Percentiles rank a stretch among this genome's conserved stretches.
phyloP scores from a whole-genome alignment of 2,329 filamentous ascomycete species.

The Sporothrix protearum region DNA sequence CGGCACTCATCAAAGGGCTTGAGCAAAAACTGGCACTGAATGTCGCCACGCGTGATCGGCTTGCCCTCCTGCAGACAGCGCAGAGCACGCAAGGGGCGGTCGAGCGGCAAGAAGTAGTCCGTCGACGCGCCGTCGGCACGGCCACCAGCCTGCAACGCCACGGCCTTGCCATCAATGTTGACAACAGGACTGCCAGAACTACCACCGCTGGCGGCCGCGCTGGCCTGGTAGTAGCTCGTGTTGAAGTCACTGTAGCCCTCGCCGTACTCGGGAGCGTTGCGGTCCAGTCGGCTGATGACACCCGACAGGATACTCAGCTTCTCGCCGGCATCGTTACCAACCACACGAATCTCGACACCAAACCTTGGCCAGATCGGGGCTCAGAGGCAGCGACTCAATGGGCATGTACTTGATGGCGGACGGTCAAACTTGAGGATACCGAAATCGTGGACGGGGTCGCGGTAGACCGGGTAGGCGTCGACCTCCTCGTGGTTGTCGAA shows the following conservation, averaged over 20 bases:
- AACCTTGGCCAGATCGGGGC: conserved; percentile 84
- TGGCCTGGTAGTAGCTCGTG: conserved; percentile 93
- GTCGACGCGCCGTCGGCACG: conserved; percentile 92
- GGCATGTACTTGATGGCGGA: conserved; percentile 97
- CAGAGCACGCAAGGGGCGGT: conserved; percentile 82
- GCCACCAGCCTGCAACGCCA: conserved; percentile 91
- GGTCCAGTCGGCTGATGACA: conserved; percentile 91
- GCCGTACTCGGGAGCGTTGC: conserved; percentile 96
- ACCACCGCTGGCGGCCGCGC: conserved; percentile 91
- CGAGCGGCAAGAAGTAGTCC: conserved; percentile 93
- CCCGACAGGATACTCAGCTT: conserved; percentile 97
- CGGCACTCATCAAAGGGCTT: conserved; percentile 98
- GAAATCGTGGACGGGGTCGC: conserved; percentile 97
- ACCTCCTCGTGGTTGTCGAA: conserved; percentile 99
- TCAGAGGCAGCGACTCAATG: conserved; percentile 71
- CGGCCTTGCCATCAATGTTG: conserved; percentile 86
- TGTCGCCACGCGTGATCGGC: conserved; percentile 83
- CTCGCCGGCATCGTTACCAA: conserved; percentile 97
- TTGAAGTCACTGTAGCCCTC: conserved; percentile 99
- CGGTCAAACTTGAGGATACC: conserved; percentile 92
- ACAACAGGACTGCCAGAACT: conserved; percentile 98
- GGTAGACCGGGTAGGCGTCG: conserved; percentile 93
- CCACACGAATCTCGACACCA: conserved; percentile 90
- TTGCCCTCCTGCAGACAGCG: conserved; percentile 75
- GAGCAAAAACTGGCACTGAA: conserved; percentile 94